Conservation (phyloP, 139 green algal species). For the Trebouxia sp. region DNA sequence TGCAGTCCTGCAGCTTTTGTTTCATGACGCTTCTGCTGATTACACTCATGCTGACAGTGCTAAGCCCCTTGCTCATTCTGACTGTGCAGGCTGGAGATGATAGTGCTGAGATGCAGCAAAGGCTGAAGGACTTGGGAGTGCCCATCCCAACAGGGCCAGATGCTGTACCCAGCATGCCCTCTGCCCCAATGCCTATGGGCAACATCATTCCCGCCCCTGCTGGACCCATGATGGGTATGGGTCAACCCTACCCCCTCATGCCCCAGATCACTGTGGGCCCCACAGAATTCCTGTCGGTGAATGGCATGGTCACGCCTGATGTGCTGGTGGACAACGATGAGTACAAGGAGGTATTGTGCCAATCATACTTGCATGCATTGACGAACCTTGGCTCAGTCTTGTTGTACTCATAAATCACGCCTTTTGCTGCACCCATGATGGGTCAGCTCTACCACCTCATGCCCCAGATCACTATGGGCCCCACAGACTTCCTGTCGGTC, state of each 20-base stretch:
- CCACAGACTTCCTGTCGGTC: conserved; percentile 55
- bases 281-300: conserved; percentile 52
- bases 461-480: conserved; percentile 14
- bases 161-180: not conserved
- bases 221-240: conserved; percentile 11
- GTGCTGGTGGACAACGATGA: conserved; percentile 64
- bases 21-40: too few species aligned
- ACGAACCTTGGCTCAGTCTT: too few species aligned
- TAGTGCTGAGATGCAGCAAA: conserved; percentile 26
- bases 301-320: conserved; percentile 57
- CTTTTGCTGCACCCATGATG: conserved; percentile 1
- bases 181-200: conserved; percentile 18
- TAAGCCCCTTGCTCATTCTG: not conserved
- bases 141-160: conserved; percentile 12
- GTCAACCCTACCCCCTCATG: not conserved
- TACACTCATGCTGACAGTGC: too few species aligned
- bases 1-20: too few species aligned
- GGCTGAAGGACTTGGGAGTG: conserved; percentile 9
- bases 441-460: not conserved
- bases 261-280: conserved; percentile 20
- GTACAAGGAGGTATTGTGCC: conserved; percentile 55
- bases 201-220: conserved; percentile 2
- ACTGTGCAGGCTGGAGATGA: conserved; percentile 31
- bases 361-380: not conserved
- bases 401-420: too few species aligned